Evolutionary conservation across 345 rosid species (phyloP), one percentile per base, ranked within the genome.

Genomic region (Populus deltoides): DNA sequence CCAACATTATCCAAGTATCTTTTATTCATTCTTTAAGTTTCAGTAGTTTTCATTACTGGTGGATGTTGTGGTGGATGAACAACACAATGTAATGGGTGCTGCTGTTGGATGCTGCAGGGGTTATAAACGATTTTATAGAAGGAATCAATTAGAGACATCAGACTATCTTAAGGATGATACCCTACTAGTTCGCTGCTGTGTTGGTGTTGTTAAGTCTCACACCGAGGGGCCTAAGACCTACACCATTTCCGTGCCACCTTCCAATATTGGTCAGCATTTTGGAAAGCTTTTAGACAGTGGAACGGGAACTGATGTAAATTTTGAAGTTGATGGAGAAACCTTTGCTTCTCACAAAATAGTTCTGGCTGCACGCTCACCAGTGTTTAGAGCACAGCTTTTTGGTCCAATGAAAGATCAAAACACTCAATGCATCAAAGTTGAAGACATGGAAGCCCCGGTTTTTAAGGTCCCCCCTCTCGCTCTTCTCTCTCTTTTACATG

Each of bases 381-480:
- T 82, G 22, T 82, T 82, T 47, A 71, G 74, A 63, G 85, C 82
- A 31, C 85, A 82, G 68, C 79, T 82, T 49, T 82, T 82, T 82
- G 85, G 85, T 66, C 85, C 85, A 27, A 78, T 82, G 85, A 82
- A 78, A 74, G 85, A 78, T 72, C 82, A 66, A 59, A 82, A 78
- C 65, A 82, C 85, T 36, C 51, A 7, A 31, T 78, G 73, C 76
- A 78, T 82, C 25, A 78, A 78, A 70, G 78, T 82, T 75, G 82
- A 82, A 75, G 85, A 82, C 63, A 79, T 82, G 74, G 81, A 82
- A 71, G 79, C 85, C 33, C 79, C 85, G 4, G 71, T 82, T 66
- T 82, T 82, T 66, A 82, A 82, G 85, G 85, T 82, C n/a, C 77
- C 62, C 43, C 70, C 24, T 59, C 24, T 66, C 27, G 22, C 45